Percentiles rank a stretch among this genome's conserved stretches.
Evolutionary conservation across 352 stramenopile genomes (phyloP).

Genomic region (Pythium periplocum): DNA sequence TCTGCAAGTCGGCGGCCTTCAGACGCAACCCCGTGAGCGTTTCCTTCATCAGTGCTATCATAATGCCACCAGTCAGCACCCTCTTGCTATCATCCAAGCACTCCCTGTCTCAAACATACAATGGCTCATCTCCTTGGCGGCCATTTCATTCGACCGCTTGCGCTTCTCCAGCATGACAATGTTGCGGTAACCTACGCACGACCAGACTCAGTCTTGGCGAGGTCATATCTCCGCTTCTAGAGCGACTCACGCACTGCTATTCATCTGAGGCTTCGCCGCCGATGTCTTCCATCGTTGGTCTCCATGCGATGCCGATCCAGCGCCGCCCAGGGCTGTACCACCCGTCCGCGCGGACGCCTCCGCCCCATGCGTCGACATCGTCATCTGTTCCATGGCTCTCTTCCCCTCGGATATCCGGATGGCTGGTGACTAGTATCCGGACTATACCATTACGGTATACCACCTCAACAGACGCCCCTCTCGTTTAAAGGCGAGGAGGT

Average conservation of each 20-base stretch:
- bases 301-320: too few relatives aligned
- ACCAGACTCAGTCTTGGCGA: too few relatives aligned
- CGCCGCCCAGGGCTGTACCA: too few relatives aligned
- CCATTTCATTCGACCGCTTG: slow-evolving; percentile 39
- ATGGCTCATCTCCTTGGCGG: slow-evolving; percentile 35
- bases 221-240: too few relatives aligned
- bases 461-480: slow-evolving; percentile 2
- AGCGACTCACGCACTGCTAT: slow-evolving; percentile 17
- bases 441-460: too few relatives aligned
- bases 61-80: not conserved
- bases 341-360: too few relatives aligned
- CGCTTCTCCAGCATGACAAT: slow-evolving; percentile 55
- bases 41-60: slow-evolving; percentile 45
- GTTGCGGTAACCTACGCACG: slow-evolving; percentile 27
- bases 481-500: too few relatives aligned
- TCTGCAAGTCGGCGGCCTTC: slow-evolving; percentile 51
- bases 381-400: too few relatives aligned
- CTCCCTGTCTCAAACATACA: slow-evolving; percentile 15
- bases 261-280: slow-evolving; percentile 6
- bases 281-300: slow-evolving; percentile 7
- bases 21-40: slow-evolving; percentile 41
- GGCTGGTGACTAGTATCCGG: too few relatives aligned
- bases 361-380: too few relatives aligned
- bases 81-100: too few relatives aligned
- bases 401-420: too few relatives aligned